phyloP scores from a whole-genome alignment of 2,329 filamentous ascomycete genomes.

The Xylaria sp. region DNA sequence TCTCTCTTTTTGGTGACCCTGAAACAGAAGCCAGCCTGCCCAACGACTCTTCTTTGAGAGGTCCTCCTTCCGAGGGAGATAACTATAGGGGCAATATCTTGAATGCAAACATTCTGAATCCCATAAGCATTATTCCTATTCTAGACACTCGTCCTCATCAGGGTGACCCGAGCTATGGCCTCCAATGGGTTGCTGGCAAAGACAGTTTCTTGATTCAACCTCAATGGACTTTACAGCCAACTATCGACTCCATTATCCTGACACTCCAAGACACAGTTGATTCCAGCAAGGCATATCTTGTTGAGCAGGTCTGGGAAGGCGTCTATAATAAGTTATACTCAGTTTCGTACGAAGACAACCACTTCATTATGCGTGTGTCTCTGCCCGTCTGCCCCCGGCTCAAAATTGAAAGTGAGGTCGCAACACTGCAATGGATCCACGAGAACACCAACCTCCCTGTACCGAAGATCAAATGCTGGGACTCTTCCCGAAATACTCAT shows the following conservation, averaged over 20 bases:
- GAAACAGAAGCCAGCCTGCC: neutral
- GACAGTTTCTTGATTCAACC: conserved; percentile 5
- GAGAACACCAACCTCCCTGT: conserved; percentile 31
- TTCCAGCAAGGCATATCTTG: conserved; percentile 17
- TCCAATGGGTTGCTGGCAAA: conserved; percentile 20
- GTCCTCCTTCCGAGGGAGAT: neutral
- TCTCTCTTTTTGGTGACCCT: conserved; percentile 13
- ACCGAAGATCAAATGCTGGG: conserved; percentile 28
- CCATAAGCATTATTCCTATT: neutral
- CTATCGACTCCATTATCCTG: conserved; percentile 24
- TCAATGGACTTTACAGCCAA: conserved; percentile 28
- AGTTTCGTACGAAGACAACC: conserved; percentile 19
- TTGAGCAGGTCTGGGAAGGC: conserved; percentile 28
- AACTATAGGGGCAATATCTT: neutral
- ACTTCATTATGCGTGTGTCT: conserved; percentile 39
- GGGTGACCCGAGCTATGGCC: conserved; percentile 11
- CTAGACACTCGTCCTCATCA: neutral
- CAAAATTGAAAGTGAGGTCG: conserved; percentile 38
- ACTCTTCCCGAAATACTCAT: conserved; percentile 26
- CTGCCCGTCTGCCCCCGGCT: conserved; percentile 30
- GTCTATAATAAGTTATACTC: conserved; percentile 29
- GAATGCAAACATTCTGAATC: neutral
- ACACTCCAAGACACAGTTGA: conserved; percentile 23
- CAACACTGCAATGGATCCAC: conserved; percentile 32
- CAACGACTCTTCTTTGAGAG: neutral